Conservation (phyloP, 2,329 filamentous ascomycete genomes). For the Colletotrichum salicis region DNA sequence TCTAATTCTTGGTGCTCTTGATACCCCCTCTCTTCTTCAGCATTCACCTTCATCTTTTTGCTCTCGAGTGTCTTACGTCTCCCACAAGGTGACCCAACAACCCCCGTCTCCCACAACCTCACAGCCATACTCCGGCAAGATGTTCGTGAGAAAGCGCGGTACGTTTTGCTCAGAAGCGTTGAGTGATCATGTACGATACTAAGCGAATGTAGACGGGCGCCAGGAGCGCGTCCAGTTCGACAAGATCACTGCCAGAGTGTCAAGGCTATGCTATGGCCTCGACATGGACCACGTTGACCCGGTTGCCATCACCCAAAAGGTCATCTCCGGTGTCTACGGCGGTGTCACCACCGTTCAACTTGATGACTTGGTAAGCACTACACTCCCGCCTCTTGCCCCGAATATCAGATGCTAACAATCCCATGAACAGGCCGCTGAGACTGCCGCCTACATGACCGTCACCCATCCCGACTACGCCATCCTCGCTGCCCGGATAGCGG, state of each 20-base stretch:
- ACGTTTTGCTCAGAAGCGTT: slow-evolving; percentile 45
- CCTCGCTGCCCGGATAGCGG: slow-evolving; percentile 96
- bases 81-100: background rate
- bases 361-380: slow-evolving; percentile 87
- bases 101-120: background rate
- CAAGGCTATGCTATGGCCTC: slow-evolving; percentile 95
- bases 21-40: slow-evolving; percentile 18
- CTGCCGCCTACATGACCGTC: slow-evolving; percentile 99
- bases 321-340: slow-evolving; percentile 99
- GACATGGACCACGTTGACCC: slow-evolving; percentile 96
- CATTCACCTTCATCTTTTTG: background rate
- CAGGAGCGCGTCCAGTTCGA: slow-evolving; percentile 99
- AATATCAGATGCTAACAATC: slow-evolving; percentile 33
- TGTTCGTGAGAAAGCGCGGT: slow-evolving; percentile 74
- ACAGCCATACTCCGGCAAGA: slow-evolving; percentile 47
- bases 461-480: slow-evolving; percentile 99
- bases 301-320: slow-evolving; percentile 98
- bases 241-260: slow-evolving; percentile 99
- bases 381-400: background rate
- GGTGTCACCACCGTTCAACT: slow-evolving; percentile 96
- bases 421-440: slow-evolving; percentile 85
- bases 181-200: background rate
- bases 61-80: background rate
- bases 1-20: slow-evolving; percentile 12
- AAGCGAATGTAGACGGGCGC: slow-evolving; percentile 79